Evolutionary conservation across 331 rosid genomes (phyloP), one percentile per base, ranked within the genome.

Genomic region (Pyrus hybrid): DNA sequence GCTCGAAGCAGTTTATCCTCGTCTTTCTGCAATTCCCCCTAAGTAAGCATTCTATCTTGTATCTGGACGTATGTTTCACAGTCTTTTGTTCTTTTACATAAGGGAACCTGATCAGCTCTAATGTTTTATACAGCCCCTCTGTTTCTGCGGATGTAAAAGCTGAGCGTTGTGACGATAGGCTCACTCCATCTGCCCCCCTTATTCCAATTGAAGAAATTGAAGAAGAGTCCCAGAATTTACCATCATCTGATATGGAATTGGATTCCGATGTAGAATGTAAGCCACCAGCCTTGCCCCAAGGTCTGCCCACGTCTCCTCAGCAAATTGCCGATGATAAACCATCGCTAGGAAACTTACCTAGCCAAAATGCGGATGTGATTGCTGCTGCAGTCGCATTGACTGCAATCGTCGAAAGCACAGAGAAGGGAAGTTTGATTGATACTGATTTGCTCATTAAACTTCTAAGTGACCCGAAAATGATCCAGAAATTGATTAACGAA

Each of bases 1-100:
- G 73, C 89, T 89, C 13, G 97, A 91, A 85, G 93, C 91, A 20
- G 73, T 85, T 60, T 91, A 91, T 83, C 96, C 98, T 14, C 81
- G 91, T 51, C 51, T 35, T 26, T 89, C 91, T 69, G 63, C 87
- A 32, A 86, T 89, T 80, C 97, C 97, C 64, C 79, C 88, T 1
- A 79, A 86, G 98, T 93, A 75, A 61, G 62, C 14, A 35, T 62
- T 65, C 29, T 37, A 29, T 58, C 74, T 68, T 28, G 7, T 65
- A 22, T 72, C 57, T 61, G 43, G 63, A 73, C 43, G 22, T 49
- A 7, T 33, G 14, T 47, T 78, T 43, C 20, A 8, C 49, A 23
- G 45, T 37, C 45, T 25, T 32, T 21, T 72, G 25, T 32, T n/a
- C 67, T 21, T 70, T 23, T 62, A 33, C 70, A 5, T 16, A 45